A percentile compares a stretch with the other conserved stretches of the same genome.
Evolutionary conservation across 1,139 yeast genomes (phyloP).

Genomic region (Protomyces inouyei): DNA sequence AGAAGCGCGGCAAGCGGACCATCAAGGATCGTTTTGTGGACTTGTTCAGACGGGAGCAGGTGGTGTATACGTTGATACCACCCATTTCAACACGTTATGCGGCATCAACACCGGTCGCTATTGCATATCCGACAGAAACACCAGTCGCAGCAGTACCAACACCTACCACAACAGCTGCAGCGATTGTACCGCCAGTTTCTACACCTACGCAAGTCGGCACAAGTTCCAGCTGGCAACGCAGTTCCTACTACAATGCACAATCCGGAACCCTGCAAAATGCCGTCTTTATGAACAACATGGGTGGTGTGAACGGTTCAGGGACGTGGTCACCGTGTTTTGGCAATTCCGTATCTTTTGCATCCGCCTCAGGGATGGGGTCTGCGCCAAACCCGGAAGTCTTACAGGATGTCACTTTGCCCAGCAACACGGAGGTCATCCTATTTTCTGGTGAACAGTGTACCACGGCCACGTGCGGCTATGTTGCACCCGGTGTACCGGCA

Average conservation of each 20-base stretch:
- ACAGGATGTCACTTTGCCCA: slow-evolving; percentile 56
- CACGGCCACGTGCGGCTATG: slow-evolving; percentile 71
- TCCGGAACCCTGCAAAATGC: slow-evolving; percentile 60
- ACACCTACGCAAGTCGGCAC: slow-evolving; percentile 38
- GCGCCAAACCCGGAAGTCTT: slow-evolving; percentile 62
- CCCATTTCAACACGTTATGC: slow-evolving; percentile 45
- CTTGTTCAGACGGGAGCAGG: slow-evolving; percentile 51
- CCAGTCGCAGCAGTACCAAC: slow-evolving; percentile 7
- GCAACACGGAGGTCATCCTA: slow-evolving; percentile 73
- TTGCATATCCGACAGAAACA: slow-evolving; percentile 16
- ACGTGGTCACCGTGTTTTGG: slow-evolving; percentile 81
- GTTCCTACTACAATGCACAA: slow-evolving; percentile 61
- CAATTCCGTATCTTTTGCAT: slow-evolving; percentile 76
- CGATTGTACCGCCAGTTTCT: slow-evolving; percentile 29
- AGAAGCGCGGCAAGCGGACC: slow-evolving; percentile 41
- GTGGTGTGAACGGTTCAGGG: slow-evolving; percentile 79
- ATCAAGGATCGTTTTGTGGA: slow-evolving; percentile 48
- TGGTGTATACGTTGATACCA: slow-evolving; percentile 66
- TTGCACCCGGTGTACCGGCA: slow-evolving; percentile 81
- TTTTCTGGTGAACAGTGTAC: slow-evolving; percentile 66
- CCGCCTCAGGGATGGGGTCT: slow-evolving; percentile 62
- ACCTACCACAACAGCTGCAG: slow-evolving; percentile 29
- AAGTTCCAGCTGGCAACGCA: slow-evolving; percentile 59
- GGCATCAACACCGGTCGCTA: slow-evolving; percentile 34
- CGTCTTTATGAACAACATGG: slow-evolving; percentile 76